Percentiles rank a stretch among this genome's conserved stretches.
These are phyloP conservation scores for Phylloporus arenicola DNA, from an alignment of 768 basidiomycete genomes.

Conservation along the genomic window DNA sequence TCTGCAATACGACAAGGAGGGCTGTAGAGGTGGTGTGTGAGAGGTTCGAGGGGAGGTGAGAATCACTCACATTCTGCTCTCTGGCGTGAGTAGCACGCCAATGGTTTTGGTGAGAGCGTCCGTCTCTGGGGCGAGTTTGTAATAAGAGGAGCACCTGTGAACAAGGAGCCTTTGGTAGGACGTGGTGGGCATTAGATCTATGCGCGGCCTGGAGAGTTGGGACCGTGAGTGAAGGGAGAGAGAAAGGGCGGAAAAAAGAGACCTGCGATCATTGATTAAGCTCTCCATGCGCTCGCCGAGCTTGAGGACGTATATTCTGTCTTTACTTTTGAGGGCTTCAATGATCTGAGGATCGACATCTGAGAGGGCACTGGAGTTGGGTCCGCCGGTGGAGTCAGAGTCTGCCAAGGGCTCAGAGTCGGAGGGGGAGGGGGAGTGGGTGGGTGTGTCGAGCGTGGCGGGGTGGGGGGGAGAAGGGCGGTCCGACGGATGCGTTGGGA, in stretches of 20 bases:
- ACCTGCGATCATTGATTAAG: constrained; percentile 73
- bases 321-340: constrained; percentile 84
- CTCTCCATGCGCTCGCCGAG: constrained; percentile 83
- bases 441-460: constrained; percentile 12
- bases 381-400: constrained; percentile 23
- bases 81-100: constrained; percentile 47
- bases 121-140: constrained; percentile 65
- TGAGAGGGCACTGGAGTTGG: constrained; percentile 18
- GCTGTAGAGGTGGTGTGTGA: constrained; percentile 36
- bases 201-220: constrained; percentile 43
- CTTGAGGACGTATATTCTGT: constrained; percentile 81
- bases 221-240: constrained; percentile 18
- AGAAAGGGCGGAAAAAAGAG: constrained; percentile 24
- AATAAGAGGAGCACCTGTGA: constrained; percentile 80
- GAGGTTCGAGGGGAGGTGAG: not conserved
- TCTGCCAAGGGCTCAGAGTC: constrained; percentile 28
- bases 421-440: constrained; percentile 16
- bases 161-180: constrained; percentile 83
- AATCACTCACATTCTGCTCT: constrained; percentile 69
- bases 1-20: constrained; percentile 67
- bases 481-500: not conserved
- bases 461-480: constrained; percentile 7
- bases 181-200: constrained; percentile 64
- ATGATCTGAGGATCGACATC: constrained; percentile 77
- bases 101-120: constrained; percentile 64